Evolutionary conservation across 1,139 yeast genomes (phyloP).

Genomic region (Suhomyces terraborum): DNA sequence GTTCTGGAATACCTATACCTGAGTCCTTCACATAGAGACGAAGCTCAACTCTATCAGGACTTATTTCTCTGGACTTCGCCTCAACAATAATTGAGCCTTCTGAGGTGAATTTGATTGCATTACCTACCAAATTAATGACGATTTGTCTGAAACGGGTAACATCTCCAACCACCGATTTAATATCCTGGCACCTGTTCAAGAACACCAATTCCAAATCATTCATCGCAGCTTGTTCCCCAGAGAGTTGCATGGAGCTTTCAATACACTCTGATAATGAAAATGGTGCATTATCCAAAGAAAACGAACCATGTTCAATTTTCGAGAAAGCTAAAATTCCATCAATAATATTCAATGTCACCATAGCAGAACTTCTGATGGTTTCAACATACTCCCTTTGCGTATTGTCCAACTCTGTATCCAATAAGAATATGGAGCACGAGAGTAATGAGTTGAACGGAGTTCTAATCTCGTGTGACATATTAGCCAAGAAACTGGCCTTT

Average conservation of each 20-base stretch:
- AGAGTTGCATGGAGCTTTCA: constrained; percentile 53
- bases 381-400: constrained; percentile 57
- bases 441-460: constrained; percentile 60
- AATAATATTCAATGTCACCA: constrained; percentile 55
- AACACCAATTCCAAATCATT: constrained; percentile 52
- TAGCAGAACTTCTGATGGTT: constrained; percentile 53
- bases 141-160: constrained; percentile 55
- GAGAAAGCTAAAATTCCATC: constrained; percentile 61
- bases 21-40: constrained; percentile 52
- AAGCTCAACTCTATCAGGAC: constrained; percentile 44
- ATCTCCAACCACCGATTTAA: constrained; percentile 52
- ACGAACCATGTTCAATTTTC: constrained; percentile 58
- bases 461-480: constrained; percentile 61
- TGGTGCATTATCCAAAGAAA: constrained; percentile 48
- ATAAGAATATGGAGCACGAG: constrained; percentile 55
- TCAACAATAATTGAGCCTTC: constrained; percentile 50
- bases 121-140: constrained; percentile 56
- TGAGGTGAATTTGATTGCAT: constrained; percentile 58
- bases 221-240: constrained; percentile 53
- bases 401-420: constrained; percentile 50
- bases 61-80: constrained; percentile 32
- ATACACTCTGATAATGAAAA: constrained; percentile 54
- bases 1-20: constrained; percentile 62
- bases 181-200: constrained; percentile 45
- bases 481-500: constrained; percentile 59